These are phyloP conservation scores for Tylopilus rubrobrunneus DNA, from an alignment of 768 basidiomycete genomes.

Conservation along the genomic window DNA sequence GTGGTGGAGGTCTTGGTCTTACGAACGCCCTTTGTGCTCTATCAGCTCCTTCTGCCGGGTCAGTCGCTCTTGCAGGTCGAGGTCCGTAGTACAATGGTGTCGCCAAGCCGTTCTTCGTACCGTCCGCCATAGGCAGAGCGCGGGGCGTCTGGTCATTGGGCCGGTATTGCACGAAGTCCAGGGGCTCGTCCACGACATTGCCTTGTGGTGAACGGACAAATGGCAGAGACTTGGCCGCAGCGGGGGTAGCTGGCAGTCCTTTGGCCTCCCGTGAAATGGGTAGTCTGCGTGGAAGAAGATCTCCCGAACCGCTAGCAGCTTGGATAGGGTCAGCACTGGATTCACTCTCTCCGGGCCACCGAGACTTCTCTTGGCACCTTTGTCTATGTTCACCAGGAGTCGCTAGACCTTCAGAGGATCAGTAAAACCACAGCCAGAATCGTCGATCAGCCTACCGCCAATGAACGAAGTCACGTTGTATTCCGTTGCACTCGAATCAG, in stretches of 20 bases:
- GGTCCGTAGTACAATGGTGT: slow-evolving; percentile 22
- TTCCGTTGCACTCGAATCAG: slow-evolving; percentile 47
- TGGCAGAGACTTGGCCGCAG: not conserved
- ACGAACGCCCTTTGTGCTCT: slow-evolving; percentile 30
- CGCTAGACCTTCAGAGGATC: slow-evolving; percentile 31
- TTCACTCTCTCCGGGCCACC: slow-evolving; percentile 3
- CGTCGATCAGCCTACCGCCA: slow-evolving; percentile 34
- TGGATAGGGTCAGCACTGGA: not conserved
- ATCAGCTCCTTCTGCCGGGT: slow-evolving; percentile 16
- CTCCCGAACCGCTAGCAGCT: not conserved
- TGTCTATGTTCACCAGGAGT: slow-evolving; percentile 21
- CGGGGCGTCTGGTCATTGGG: slow-evolving; percentile 6
- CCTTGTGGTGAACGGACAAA: not conserved
- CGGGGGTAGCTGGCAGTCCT: not conserved
- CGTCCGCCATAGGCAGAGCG: slow-evolving; percentile 11
- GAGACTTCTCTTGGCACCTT: slow-evolving; percentile 4
- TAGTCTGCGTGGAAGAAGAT: not conserved
- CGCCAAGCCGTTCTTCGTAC: slow-evolving; percentile 21
- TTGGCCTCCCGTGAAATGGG: not conserved
- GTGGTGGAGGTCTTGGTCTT: slow-evolving; percentile 43
- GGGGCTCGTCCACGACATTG: not conserved
- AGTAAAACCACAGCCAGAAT: not conserved
- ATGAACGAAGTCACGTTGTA: slow-evolving; percentile 79
- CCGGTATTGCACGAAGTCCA: not conserved
- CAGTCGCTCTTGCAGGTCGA: slow-evolving; percentile 27